A percentile compares a stretch with the other conserved stretches of the same genome.
Evolutionary conservation across 257 asterid genomes (phyloP).

Genomic region (Nicotiana sylvestris): DNA sequence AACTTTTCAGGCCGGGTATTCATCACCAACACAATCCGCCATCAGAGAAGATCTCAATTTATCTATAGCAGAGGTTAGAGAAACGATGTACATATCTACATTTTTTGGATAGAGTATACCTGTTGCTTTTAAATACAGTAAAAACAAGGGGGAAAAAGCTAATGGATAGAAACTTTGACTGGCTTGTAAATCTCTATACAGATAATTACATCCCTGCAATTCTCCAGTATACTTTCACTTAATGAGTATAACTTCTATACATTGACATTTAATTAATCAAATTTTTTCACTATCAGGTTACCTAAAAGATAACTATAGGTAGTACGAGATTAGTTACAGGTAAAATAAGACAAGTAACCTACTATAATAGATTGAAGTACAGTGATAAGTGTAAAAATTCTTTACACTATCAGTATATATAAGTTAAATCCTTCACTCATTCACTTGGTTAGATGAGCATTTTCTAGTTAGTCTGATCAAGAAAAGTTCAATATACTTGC

Average conservation of each 20-base stretch:
- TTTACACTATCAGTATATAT: not conserved
- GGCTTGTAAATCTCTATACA: not conserved
- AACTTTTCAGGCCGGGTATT: constrained; percentile 72
- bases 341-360: not conserved
- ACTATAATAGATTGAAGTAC: not conserved
- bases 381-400: not conserved
- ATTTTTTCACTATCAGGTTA: not conserved
- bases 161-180: not conserved
- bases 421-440: not conserved
- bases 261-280: not conserved
- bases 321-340: not conserved
- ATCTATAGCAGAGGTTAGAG: constrained; percentile 71
- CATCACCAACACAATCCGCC: constrained; percentile 87
- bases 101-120: not conserved
- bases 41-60: constrained; percentile 66
- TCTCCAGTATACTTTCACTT: not conserved
- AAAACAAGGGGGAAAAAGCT: not conserved
- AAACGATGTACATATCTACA: not conserved
- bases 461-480: not conserved
- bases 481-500: not conserved
- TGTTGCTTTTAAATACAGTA: not conserved
- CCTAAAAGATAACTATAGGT: not conserved
- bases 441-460: not conserved
- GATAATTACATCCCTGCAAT: not conserved
- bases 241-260: not conserved